Base-by-base conservation (phyloP, 2,329 filamentous ascomycete species). In the Metarhizium brunneum region DNA sequence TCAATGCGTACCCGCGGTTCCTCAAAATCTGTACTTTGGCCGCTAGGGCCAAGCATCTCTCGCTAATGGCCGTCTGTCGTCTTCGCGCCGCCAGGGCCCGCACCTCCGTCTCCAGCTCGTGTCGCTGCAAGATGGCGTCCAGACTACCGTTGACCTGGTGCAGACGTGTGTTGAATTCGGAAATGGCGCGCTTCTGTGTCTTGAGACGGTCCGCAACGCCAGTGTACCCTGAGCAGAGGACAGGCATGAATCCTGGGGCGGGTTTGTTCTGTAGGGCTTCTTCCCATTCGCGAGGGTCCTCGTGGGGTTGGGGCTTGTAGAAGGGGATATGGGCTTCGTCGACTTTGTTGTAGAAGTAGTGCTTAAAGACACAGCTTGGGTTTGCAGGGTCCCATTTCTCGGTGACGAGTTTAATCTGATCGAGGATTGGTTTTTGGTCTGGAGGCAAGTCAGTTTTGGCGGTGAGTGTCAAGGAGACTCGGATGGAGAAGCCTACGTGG, bases 331-430 rank as follows among this genome's bases (percentile, higher is more conserved):
- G 80, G 53, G 83, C 81, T 64, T 87, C 83, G 60, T 87, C 85
- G 59, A 92, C 88, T 61, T 88, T 84, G 73, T 94, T 94, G 78
- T 94, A 95, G 69, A 94, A 90, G 75, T 92, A 92, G 66, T 88
- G 78, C 69, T 90, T 87, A 74, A 94, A 90, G 32, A 81, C 82
- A 63, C 87, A 91, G 66, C 83, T 83, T 25, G 83, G 78, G 67
- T 78, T 81, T 30, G 77, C 71, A 1, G 87, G 84, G 58, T 88
- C 79, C 89, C 89, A 94, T 72, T 92, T 91, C 58, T 83, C 76
- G 53, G 83, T 75, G 45, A 94, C 78, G 30, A 84, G 76, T 58
- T 79, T 76, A 68, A 92, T 88, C 68, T 92, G 88, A 56, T 91
- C 85, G 20, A 83, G 78, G 48, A 92, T 81, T 50, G 85, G 82